Conservation (phyloP, 306 rosid species). For the Ceratonia siliqua region DNA sequence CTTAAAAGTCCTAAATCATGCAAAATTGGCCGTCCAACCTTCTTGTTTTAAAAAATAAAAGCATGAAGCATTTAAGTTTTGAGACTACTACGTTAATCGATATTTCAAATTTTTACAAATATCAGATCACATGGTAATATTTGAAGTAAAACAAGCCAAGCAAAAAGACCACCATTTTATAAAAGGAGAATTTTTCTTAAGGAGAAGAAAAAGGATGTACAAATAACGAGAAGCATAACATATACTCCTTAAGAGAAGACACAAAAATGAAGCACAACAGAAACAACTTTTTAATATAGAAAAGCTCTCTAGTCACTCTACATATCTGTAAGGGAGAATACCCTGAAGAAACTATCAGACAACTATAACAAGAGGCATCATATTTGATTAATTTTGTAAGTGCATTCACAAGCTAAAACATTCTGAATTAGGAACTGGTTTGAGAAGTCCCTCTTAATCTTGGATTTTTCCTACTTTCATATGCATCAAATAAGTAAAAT, state of each 20-base stretch:
- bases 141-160: neutral
- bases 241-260: neutral
- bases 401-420: conserved; percentile 13
- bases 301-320: neutral
- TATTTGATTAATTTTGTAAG: neutral
- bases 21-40: neutral
- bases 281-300: conserved; percentile 2
- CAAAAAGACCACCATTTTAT: neutral
- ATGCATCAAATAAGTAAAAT: conserved; percentile 14
- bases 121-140: neutral
- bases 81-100: neutral
- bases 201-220: neutral
- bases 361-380: neutral
- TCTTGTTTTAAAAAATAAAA: neutral
- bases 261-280: neutral
- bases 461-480: conserved; percentile 4
- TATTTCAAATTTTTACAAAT: neutral
- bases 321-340: neutral
- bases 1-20: neutral
- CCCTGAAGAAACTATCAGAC: neutral
- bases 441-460: neutral
- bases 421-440: conserved; percentile 22
- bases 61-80: neutral
- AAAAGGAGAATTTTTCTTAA: neutral
- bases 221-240: neutral